phyloP scores from a whole-genome alignment of 148 eudicot genomes.

The Heliosperma pusillum region DNA sequence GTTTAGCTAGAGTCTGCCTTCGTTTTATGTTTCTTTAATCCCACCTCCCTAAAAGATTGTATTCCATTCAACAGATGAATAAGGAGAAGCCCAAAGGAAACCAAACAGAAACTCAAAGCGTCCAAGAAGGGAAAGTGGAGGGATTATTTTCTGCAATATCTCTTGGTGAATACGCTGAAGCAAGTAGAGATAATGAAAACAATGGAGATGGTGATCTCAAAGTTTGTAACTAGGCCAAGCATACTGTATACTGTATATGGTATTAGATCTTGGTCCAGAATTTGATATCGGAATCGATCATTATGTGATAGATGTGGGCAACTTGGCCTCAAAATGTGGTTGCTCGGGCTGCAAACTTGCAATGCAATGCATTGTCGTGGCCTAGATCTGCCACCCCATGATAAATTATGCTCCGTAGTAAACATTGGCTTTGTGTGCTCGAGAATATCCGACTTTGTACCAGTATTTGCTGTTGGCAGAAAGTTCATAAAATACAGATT shows the following conservation, averaged over 20 bases:
- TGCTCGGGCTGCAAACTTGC: neutral
- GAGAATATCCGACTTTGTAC: conserved; percentile 1
- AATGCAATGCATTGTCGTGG: neutral
- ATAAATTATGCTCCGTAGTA: too few relatives aligned
- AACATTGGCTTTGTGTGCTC: neutral
- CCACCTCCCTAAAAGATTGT: neutral
- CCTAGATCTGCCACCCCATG: neutral
- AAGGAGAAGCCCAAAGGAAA: conserved; percentile 48
- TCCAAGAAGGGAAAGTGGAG: conserved; percentile 54
- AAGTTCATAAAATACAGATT: neutral
- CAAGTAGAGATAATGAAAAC: conserved; percentile 38
- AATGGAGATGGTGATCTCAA: conserved; percentile 28
- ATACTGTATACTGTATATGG: neutral
- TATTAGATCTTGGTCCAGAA: neutral
- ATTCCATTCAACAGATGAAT: conserved; percentile 52
- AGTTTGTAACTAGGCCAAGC: conserved; percentile 22
- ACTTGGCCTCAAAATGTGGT: neutral
- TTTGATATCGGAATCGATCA: neutral
- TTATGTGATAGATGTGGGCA: neutral
- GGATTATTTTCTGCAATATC: conserved; percentile 51
- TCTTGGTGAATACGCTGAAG: conserved; percentile 56
- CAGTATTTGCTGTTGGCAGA: conserved; percentile 1
- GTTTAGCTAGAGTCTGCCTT: neutral
- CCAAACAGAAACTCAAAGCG: conserved; percentile 29
- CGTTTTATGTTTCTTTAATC: neutral